Evolutionary conservation across 2,329 filamentous ascomycete genomes (phyloP).

Genomic region (Colletotrichum spaethianum): DNA sequence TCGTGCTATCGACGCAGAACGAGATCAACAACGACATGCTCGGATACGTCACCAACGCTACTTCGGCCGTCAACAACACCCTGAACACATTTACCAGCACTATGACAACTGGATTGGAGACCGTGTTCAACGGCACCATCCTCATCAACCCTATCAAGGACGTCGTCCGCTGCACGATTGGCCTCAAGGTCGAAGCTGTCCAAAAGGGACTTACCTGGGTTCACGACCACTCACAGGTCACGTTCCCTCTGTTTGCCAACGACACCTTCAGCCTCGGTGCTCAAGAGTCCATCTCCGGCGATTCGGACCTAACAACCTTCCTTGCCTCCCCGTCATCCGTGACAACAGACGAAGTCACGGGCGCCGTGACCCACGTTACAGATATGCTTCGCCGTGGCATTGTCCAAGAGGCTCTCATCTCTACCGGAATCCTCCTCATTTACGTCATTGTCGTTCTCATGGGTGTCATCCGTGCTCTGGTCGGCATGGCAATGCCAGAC

Average conservation of each 20-base stretch:
- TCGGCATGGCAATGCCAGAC: constrained; percentile 71
- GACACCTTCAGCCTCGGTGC: constrained; percentile 89
- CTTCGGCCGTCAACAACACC: constrained; percentile 85
- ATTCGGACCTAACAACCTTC: constrained; percentile 76
- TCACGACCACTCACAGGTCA: constrained; percentile 85
- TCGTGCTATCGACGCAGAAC: constrained; percentile 78
- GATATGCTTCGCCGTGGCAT: constrained; percentile 77
- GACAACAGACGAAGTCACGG: constrained; percentile 85
- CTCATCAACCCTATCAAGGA: constrained; percentile 84
- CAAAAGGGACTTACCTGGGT: constrained; percentile 96
- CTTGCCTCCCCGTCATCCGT: constrained; percentile 81
- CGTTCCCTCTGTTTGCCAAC: constrained; percentile 82
- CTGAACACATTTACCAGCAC: constrained; percentile 85
- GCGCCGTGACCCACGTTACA: constrained; percentile 79
- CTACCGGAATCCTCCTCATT: constrained; percentile 78
- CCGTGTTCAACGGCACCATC: constrained; percentile 85
- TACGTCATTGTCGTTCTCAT: constrained; percentile 85
- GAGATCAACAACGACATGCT: constrained; percentile 89
- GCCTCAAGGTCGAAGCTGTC: constrained; percentile 86
- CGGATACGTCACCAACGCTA: constrained; percentile 89
- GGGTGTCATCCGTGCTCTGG: constrained; percentile 77
- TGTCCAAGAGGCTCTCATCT: constrained; percentile 84
- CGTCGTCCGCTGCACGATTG: constrained; percentile 88
- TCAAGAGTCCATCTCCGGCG: constrained; percentile 69
- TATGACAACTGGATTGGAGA: constrained; percentile 81